phyloP scores from a whole-genome alignment of 805 yeast species.

The Saccharomycopsis synnaedendra region DNA sequence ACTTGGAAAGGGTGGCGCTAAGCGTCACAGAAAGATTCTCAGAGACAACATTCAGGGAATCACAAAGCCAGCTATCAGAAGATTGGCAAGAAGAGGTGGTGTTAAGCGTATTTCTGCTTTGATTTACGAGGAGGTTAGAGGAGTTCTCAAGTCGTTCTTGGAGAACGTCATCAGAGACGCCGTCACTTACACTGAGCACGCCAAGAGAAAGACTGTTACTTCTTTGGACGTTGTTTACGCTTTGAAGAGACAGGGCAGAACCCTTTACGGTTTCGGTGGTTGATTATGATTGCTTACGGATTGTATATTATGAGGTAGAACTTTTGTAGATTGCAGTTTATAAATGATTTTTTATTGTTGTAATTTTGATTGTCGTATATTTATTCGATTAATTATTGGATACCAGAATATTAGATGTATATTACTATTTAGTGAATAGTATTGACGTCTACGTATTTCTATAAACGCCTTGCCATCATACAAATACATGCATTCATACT shows the following conservation, averaged over 20 bases:
- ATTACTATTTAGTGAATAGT: background rate
- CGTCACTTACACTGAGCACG: conserved; percentile 99
- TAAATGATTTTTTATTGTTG: conserved; percentile 3
- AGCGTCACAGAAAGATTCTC: conserved; percentile 98
- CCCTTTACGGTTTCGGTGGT: conserved; percentile 99
- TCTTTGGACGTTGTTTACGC: conserved; percentile 98
- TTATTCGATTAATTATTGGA: background rate
- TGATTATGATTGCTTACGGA: conserved; percentile 27
- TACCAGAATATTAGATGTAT: background rate
- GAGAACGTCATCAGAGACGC: conserved; percentile 98
- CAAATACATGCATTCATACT: no score
- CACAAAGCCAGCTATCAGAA: conserved; percentile 99
- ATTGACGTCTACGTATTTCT: no score
- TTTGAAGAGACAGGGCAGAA: conserved; percentile 99
- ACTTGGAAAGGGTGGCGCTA: conserved; percentile 99
- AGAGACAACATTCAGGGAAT: conserved; percentile 99
- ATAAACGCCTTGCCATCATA: no score
- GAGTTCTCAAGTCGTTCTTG: conserved; percentile 88
- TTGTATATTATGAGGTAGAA: background rate
- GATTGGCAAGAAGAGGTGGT: conserved; percentile 99
- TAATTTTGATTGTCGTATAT: background rate
- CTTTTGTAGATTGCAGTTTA: background rate
- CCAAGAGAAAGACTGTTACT: conserved; percentile 99
- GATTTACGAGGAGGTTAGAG: conserved; percentile 98
- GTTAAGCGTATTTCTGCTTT: conserved; percentile 99